Conservation (phyloP, 176 grass and related monocot species). For the Chrysopogon serrulatus region DNA sequence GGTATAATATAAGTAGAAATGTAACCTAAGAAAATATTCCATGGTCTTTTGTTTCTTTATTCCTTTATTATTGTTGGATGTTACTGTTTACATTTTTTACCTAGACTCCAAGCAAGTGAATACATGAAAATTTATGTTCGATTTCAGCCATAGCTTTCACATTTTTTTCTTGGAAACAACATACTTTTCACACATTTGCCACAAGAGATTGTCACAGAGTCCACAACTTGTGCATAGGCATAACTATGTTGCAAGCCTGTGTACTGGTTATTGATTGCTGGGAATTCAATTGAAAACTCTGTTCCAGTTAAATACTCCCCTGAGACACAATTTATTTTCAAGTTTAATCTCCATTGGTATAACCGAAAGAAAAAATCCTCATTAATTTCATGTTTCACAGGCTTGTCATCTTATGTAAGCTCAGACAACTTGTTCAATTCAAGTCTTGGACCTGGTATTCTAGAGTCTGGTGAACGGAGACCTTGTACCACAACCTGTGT, state of each 20-base stretch:
- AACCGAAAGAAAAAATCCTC: slow-evolving; percentile 10
- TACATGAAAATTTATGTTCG: background rate
- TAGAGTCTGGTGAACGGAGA: slow-evolving; percentile 25
- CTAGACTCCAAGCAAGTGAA: background rate
- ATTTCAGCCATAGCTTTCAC: no score
- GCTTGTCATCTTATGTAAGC: background rate
- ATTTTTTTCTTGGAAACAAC: no score
- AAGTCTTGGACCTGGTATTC: slow-evolving; percentile 40
- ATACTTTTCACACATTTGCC: slow-evolving; percentile 22
- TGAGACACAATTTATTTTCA: slow-evolving; percentile 28
- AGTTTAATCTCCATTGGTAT: slow-evolving; percentile 52
- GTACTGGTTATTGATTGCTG: slow-evolving; percentile 40
- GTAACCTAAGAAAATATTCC: background rate
- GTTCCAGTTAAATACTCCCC: slow-evolving; percentile 42
- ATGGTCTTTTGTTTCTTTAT: background rate
- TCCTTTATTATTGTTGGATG: background rate
- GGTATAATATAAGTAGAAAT: background rate
- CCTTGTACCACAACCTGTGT: slow-evolving; percentile 37
- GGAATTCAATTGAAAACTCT: slow-evolving; percentile 39
- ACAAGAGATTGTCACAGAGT: slow-evolving; percentile 31
- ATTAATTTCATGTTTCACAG: background rate
- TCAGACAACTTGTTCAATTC: background rate
- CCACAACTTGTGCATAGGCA: slow-evolving; percentile 44
- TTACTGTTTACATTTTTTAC: background rate
- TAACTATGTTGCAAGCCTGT: slow-evolving; percentile 31